Percentiles rank a stretch among this genome's conserved stretches.
phyloP scores from a whole-genome alignment of 2,329 filamentous ascomycete genomes.

The Metarhizium sp. region DNA sequence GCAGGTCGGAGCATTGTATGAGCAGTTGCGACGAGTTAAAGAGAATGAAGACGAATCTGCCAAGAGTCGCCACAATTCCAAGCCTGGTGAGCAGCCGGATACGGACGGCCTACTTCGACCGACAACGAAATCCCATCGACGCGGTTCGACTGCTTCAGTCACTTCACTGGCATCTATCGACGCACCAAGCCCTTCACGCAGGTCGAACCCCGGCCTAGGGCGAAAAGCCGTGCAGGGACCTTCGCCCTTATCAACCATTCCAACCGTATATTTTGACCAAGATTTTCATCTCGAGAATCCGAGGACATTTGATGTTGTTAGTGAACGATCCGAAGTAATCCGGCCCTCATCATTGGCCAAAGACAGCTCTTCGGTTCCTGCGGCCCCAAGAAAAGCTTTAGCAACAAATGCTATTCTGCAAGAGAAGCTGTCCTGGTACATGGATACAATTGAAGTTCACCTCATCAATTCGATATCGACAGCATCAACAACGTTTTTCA shows the following conservation, averaged over 20 bases:
- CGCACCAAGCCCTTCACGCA: conserved; percentile 29
- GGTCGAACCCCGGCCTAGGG: conserved; percentile 37
- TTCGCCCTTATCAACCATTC: conserved; percentile 85
- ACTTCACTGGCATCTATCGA: conserved; percentile 43
- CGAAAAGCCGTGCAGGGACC: conserved; percentile 60
- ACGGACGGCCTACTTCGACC: conserved; percentile 40
- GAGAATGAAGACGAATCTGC: conserved; percentile 59
- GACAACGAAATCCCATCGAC: conserved; percentile 19
- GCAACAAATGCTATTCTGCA: conserved; percentile 96
- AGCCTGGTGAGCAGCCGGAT: conserved; percentile 33
- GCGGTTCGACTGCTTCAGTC: conserved; percentile 32
- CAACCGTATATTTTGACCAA: conserved; percentile 87
- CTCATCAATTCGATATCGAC: conserved; percentile 93
- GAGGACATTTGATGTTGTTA: conserved; percentile 91
- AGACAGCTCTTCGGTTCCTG: conserved; percentile 49
- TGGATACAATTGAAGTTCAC: conserved; percentile 98
- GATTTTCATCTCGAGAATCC: conserved; percentile 94
- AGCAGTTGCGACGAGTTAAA: conserved; percentile 77
- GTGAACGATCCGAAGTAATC: conserved; percentile 95
- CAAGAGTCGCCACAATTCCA: conserved; percentile 30
- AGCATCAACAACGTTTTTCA: conserved; percentile 93
- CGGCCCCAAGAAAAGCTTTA: conserved; percentile 66
- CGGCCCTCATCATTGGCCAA: conserved; percentile 47
- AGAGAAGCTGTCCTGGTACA: conserved; percentile 98
- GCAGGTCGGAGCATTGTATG: conserved; percentile 80